Evolutionary conservation across 495 filamentous ascomycete genomes (phyloP).

Genomic region (Lasiosphaeris hirsuta): DNA sequence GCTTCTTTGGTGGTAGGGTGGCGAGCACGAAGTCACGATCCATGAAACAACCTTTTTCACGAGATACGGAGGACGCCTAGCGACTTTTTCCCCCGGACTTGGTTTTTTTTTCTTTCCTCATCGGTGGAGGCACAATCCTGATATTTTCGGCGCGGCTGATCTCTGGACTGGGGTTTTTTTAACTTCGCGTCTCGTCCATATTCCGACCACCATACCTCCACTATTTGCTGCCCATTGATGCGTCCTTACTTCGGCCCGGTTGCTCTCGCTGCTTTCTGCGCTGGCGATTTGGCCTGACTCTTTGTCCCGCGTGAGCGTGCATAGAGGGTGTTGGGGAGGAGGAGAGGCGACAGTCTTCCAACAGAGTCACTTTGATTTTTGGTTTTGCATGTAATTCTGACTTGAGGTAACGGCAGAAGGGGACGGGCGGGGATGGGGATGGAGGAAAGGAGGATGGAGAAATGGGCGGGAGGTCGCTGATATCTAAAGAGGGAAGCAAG

Average conservation of each 20-base stretch:
- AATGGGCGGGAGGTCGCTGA: not conserved
- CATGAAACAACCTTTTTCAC: constrained; percentile 14
- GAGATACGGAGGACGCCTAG: not conserved
- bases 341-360: too few relatives aligned
- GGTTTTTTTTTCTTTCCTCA: not conserved
- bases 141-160: not conserved
- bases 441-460: not conserved
- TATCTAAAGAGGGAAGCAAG: not conserved
- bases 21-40: constrained; percentile 21
- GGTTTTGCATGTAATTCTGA: too few relatives aligned
- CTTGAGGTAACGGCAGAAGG: too few relatives aligned
- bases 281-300: too few relatives aligned
- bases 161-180: not conserved
- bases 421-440: not conserved
- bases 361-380: too few relatives aligned
- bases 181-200: too few relatives aligned
- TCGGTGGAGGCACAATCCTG: not conserved
- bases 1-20: constrained; percentile 10
- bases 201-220: too few relatives aligned
- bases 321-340: too few relatives aligned
- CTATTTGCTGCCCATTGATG: too few relatives aligned
- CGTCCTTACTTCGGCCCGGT: too few relatives aligned
- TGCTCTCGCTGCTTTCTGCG: too few relatives aligned
- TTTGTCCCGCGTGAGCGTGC: too few relatives aligned
- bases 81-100: not conserved